These are phyloP conservation scores for Pseudisothecium myosuroides DNA, from an alignment of 225 moss, liverwort and hornwort species.

Conservation along the genomic window DNA sequence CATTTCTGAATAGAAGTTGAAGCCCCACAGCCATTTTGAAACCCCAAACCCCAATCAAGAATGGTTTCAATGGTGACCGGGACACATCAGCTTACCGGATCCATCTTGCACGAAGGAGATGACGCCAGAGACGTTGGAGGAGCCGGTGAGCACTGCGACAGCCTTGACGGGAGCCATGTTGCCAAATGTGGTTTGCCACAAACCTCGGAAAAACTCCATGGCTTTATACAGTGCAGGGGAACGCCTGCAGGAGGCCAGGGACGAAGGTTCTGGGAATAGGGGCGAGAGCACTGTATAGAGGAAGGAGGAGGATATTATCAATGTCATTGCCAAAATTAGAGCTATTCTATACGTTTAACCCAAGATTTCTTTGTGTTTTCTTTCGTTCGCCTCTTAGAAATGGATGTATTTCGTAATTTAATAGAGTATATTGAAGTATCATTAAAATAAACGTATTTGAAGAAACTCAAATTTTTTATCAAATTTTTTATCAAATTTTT, in stretches of 20 bases:
- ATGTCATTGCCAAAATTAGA: background rate
- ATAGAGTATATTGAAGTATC: too few relatives aligned
- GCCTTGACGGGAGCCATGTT: slow-evolving; percentile 42
- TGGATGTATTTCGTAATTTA: background rate
- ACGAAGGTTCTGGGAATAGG: background rate
- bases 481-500: background rate
- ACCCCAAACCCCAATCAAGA: background rate
- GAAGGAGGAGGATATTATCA: background rate
- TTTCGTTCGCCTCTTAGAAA: fast-evolving
- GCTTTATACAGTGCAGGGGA: background rate
- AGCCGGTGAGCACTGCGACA: slow-evolving; percentile 23
- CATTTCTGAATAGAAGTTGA: background rate
- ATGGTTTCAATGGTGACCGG: background rate
- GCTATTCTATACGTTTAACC: background rate
- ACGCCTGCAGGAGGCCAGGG: too few relatives aligned
- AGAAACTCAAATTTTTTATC: background rate
- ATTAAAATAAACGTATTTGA: too few relatives aligned
- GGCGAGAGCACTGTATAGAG: background rate
- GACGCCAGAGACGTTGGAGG: slow-evolving; percentile 26
- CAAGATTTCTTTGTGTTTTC: background rate
- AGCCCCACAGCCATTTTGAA: background rate
- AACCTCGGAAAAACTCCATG: background rate
- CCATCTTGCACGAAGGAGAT: slow-evolving; percentile 21
- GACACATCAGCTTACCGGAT: background rate
- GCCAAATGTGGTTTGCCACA: background rate